Conservation (phyloP, 148 eudicot genomes). For the Rhododendron ferrugineum region DNA sequence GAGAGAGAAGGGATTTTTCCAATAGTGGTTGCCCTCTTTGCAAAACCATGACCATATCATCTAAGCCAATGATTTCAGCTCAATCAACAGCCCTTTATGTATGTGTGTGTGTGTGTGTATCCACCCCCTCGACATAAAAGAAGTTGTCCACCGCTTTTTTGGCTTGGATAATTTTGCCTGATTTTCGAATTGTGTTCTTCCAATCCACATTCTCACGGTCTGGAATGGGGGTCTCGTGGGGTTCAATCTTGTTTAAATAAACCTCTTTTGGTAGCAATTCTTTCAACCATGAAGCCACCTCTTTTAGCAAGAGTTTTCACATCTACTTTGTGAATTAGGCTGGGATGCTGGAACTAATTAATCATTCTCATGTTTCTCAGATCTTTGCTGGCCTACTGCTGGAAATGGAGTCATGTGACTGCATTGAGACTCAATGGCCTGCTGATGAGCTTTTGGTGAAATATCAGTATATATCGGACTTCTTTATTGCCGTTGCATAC, state of each 20-base stretch:
- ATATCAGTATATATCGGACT: conserved; percentile 88
- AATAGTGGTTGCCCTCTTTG: too few species aligned
- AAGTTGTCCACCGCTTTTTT: too few species aligned
- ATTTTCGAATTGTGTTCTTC: too few species aligned
- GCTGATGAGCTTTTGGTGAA: conserved; percentile 70
- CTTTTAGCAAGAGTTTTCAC: background rate
- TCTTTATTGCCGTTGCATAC: conserved; percentile 83
- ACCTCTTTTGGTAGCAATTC: background rate
- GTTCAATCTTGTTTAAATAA: background rate
- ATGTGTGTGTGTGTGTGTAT: too few species aligned
- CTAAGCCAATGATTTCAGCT: too few species aligned
- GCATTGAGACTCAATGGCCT: conserved; percentile 74
- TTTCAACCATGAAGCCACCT: background rate
- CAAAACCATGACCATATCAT: too few species aligned
- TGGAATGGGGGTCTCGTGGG: background rate
- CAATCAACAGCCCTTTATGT: too few species aligned
- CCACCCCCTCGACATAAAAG: too few species aligned
- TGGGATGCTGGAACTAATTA: background rate
- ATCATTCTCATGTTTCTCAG: conserved; percentile 21
- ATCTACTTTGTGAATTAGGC: background rate
- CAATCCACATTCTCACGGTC: too few species aligned
- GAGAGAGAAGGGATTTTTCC: too few species aligned
- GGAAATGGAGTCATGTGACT: conserved; percentile 76
- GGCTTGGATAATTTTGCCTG: too few species aligned
- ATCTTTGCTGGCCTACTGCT: conserved; percentile 17